Evolutionary conservation across 2,329 filamentous ascomycete species (phyloP), one percentile per base, ranked within the genome.

Genomic region (Dothiorella sarmentorum): DNA sequence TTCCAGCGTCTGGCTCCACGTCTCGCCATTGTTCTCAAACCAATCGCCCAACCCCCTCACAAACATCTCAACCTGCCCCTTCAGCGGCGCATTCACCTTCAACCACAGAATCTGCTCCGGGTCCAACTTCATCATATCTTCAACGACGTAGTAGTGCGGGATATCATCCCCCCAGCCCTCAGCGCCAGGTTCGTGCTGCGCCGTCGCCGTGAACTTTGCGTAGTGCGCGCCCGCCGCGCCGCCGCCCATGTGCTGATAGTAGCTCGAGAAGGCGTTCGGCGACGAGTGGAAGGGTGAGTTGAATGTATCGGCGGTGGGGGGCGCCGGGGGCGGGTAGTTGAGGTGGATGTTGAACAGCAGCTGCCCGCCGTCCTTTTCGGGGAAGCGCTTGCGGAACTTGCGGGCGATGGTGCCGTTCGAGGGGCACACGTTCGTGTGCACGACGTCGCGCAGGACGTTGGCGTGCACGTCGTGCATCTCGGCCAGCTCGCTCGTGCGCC

Each of bases 101-200:
- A 86, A 68, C 74, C 78, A 82, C 61, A 86, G 65, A 7, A 86
- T 74, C 67, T 86, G 82, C 37, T 78, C 80, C 0, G 84, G 84
- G 60, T 85, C 80, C 35, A 86, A 73, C 69, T 86, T 86, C 70
- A 86, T 73, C 79, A 85, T 84, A 61, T 86, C 83, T 63, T 86
- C 82, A 3, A 86, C 78, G 5, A 86, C 75, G 63, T 86, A 86
- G 67, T 86, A 86, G 61, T 86, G 83, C 13, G 77, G 75, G 51
- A 85, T 82, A 58, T 85, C 83, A 63, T 86, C 83, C 27, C 84
- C 84, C 84, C 84, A 86, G 22, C 84, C 84, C 68, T 85, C 82
- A n/a, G 75, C 73, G 7, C 80, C 81, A 3, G 80, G 73, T 27
- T 84, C 80, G 60, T 82, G 78, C 61, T 73, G 75, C 2, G 77